Evolutionary conservation across 345 rosid genomes (phyloP), one percentile per base, ranked within the genome.

Genomic region (Iberis pinnata): DNA sequence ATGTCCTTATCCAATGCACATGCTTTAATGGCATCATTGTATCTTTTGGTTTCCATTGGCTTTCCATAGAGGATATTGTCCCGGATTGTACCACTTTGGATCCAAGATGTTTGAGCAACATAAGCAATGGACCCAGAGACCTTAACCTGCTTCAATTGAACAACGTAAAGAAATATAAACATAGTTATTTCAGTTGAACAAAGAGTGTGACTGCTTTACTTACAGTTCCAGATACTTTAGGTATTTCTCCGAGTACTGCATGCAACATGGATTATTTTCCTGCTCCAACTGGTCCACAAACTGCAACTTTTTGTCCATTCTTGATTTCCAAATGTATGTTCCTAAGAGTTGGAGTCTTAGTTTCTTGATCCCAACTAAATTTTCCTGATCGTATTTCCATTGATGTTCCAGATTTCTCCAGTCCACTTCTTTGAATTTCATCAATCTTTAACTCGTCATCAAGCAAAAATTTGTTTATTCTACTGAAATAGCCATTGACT

Each of bases 21-120:
- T 10, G 81, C 72, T 62, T 70, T 70, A 42, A 84, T 43, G 15
- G 81, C 81, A 58, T 61, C 71, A 20, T 63, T 78, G 31, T 86
- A 86, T 67, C 72, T 65, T 46, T 35, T 73, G 31, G 63, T 39
- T 39, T 82, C 81, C 94, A 84, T 75, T 41, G 79, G 67, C 64
- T 73, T 65, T 31, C 96, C 93, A 8, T 49, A 79, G 31, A 80
- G 80, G 39, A 84, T 80, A 61, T 87, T 82, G 27, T 84, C 89
- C 1, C 82, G 75, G 51, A 88, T 58, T 7, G 81, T 80, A 43
- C 96, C 96, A 58, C 94, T 84, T 43, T 84, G 96, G 60, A 88
- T 80, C 96, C 94, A 82, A 40, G 96, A 73, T 8, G 65, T 73
- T 70, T 88, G 96, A 63, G 89, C 68, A 43, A 82, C 94, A 73